A percentile compares a stretch with the other conserved stretches of the same genome.
phyloP scores from a whole-genome alignment of 169 alveolate genomes.

The Plasmodium fragile region DNA sequence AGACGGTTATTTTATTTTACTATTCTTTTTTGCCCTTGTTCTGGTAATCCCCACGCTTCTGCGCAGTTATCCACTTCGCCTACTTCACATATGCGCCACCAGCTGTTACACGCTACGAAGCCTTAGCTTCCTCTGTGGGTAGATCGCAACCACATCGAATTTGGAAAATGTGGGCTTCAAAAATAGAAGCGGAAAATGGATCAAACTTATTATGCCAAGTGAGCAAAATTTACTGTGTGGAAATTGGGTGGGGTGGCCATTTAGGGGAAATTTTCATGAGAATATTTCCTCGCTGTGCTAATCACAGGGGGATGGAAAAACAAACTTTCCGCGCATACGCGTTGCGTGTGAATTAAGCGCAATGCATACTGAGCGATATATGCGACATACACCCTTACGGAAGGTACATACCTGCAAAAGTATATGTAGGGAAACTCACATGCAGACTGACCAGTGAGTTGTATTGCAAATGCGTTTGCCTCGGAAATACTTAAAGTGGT shows the following conservation, averaged over 20 bases:
- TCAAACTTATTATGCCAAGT: background rate
- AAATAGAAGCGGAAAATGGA: background rate
- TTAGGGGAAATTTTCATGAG: background rate
- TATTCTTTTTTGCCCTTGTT: background rate
- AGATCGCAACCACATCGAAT: background rate
- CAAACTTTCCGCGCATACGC: background rate
- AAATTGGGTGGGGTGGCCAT: background rate
- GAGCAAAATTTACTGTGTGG: background rate
- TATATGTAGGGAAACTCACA: background rate
- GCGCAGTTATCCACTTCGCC: background rate
- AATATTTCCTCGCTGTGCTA: background rate
- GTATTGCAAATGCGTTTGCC: background rate
- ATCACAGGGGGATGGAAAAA: background rate
- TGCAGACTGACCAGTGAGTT: background rate
- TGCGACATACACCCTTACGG: background rate
- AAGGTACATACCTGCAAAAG: background rate
- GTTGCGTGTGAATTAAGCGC: background rate
- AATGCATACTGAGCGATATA: background rate
- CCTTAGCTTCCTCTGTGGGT: background rate
- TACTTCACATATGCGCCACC: background rate
- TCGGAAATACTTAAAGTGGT: background rate
- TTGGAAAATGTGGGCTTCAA: background rate
- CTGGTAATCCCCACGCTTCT: background rate
- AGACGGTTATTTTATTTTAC: background rate
- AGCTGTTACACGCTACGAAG: background rate